Conservation (phyloP, 75 land plant species). For the Pinus taeda region DNA sequence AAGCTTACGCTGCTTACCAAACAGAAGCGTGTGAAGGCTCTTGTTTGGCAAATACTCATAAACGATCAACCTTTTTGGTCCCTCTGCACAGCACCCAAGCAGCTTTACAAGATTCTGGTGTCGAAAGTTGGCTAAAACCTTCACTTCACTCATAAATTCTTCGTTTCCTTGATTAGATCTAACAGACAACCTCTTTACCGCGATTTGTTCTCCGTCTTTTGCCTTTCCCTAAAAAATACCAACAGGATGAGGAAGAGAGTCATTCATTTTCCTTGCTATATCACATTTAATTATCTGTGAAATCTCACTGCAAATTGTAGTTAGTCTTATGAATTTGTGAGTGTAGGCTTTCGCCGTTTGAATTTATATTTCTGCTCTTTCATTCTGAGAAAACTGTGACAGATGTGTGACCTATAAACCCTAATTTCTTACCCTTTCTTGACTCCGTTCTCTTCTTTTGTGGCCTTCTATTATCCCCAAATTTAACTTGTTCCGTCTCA, state of each 20-base stretch:
- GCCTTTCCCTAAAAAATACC: slow-evolving; percentile 21
- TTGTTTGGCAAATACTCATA: slow-evolving; percentile 44
- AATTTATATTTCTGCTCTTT: too few relatives aligned
- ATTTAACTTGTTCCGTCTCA: too few relatives aligned
- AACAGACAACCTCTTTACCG: slow-evolving; percentile 25
- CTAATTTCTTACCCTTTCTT: too few relatives aligned
- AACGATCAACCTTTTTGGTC: slow-evolving; percentile 19
- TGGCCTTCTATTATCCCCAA: too few relatives aligned
- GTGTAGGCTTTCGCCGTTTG: too few relatives aligned
- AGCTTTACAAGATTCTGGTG: slow-evolving; percentile 38
- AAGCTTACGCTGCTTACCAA: neutral
- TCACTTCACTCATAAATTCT: slow-evolving; percentile 34
- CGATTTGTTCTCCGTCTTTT: slow-evolving; percentile 14
- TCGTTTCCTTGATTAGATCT: slow-evolving; percentile 20
- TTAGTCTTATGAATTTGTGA: too few relatives aligned
- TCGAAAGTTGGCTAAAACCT: slow-evolving; percentile 11
- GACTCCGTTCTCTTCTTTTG: too few relatives aligned
- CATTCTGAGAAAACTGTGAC: too few relatives aligned
- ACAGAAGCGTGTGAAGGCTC: slow-evolving; percentile 13
- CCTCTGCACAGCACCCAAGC: slow-evolving; percentile 33
- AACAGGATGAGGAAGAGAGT: neutral
- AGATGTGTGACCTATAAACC: too few relatives aligned
- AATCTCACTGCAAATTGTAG: too few relatives aligned
- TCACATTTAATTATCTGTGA: too few relatives aligned
- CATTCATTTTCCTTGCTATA: too few relatives aligned